These are phyloP conservation scores for Lichtheimia corymbifera DNA, from an alignment of 371 early-diverging fungal genomes.

Conservation along the genomic window DNA sequence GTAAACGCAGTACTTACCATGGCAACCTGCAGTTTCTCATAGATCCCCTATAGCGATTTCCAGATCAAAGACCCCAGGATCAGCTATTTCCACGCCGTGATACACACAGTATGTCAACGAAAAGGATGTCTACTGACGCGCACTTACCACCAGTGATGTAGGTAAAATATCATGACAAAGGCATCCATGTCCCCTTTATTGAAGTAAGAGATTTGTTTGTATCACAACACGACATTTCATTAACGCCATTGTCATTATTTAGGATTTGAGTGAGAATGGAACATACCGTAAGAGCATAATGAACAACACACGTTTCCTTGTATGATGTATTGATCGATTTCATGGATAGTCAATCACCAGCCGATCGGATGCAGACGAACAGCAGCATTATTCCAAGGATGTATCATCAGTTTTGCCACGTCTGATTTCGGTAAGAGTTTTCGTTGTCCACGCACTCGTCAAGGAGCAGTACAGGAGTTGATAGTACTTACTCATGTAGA, in stretches of 20 bases:
- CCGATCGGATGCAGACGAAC: not conserved
- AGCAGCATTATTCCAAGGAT: not conserved
- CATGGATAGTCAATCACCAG: not conserved
- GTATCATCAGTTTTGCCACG: not conserved
- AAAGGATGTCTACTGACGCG: not conserved
- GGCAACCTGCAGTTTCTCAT: no score
- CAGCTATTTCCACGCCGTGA: not conserved
- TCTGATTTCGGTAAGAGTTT: not conserved
- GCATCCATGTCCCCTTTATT: not conserved
- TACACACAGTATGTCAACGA: slow-evolving; percentile 3
- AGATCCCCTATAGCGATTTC: not conserved
- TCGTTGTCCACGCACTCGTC: not conserved
- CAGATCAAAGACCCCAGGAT: not conserved
- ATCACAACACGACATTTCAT: not conserved
- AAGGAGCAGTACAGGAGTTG: not conserved
- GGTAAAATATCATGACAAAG: not conserved
- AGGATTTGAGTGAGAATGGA: slow-evolving; percentile 4
- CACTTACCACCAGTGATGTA: not conserved
- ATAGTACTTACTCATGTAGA: no score
- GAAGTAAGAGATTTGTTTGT: not conserved
- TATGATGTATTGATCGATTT: not conserved
- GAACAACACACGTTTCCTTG: not conserved
- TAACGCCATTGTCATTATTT: not conserved
- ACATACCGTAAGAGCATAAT: not conserved
- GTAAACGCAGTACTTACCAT: no score